These are phyloP conservation scores for Rhizopogon salebrosus DNA, from an alignment of 768 basidiomycete species.

Conservation along the genomic window DNA sequence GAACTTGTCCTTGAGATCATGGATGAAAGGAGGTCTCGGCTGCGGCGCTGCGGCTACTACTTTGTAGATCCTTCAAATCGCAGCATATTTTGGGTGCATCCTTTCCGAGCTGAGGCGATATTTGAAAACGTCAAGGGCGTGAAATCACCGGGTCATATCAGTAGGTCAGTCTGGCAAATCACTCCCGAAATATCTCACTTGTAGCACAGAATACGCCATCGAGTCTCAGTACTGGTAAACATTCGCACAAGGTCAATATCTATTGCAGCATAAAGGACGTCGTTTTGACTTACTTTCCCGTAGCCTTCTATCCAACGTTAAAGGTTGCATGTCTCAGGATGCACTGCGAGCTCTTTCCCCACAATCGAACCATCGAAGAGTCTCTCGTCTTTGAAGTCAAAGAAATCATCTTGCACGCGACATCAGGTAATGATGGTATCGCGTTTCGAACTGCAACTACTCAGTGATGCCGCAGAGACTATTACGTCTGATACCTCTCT, in stretches of 20 bases:
- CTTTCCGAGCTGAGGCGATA: conserved; percentile 27
- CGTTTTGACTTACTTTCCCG: background rate
- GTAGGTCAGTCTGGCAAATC: background rate
- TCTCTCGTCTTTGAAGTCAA: background rate
- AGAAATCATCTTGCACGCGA: conserved; percentile 1
- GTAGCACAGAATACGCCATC: conserved; percentile 13
- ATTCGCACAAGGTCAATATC: background rate
- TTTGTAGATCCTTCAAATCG: conserved; percentile 38
- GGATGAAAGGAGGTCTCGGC: background rate
- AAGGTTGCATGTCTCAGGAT: background rate
- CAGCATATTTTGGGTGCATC: conserved; percentile 43
- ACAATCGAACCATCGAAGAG: background rate
- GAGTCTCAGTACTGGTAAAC: conserved; percentile 21
- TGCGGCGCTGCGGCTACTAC: conserved; percentile 32
- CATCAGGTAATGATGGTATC: background rate
- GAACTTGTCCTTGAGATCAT: conserved; percentile 4
- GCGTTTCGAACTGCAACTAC: background rate
- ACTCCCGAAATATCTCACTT: background rate
- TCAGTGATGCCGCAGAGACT: conserved; percentile 5
- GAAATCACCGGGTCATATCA: conserved; percentile 12
- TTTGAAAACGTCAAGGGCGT: conserved; percentile 34
- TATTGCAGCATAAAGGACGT: background rate
- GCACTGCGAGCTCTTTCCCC: conserved; percentile 6
- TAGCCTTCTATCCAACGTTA: background rate
- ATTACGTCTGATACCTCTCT: conserved; percentile 10